Conservation (phyloP, 225 moss, liverwort and hornwort species). For the Thuidium tamariscinum region DNA sequence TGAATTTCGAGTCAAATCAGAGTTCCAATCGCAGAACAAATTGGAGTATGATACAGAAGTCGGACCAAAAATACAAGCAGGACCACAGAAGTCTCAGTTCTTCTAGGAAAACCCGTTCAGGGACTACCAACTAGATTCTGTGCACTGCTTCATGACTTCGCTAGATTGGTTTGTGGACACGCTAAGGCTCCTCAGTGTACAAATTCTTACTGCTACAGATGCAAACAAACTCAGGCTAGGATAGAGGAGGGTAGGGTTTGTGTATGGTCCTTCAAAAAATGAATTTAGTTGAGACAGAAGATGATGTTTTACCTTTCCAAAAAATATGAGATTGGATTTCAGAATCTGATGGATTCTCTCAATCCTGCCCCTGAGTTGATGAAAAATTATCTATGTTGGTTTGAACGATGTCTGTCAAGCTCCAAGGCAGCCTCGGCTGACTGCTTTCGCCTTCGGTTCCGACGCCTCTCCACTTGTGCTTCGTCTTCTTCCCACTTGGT, state of each 20-base stretch:
- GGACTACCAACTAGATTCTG: background rate
- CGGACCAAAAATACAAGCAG: conserved; percentile 11
- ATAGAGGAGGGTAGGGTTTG: background rate
- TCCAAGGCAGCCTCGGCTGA: conserved; percentile 60
- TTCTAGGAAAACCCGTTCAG: background rate
- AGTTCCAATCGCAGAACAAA: conserved; percentile 8
- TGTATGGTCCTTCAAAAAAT: background rate
- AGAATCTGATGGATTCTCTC: background rate
- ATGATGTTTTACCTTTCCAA: background rate
- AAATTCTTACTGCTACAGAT: background rate
- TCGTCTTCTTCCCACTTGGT: conserved; percentile 64
- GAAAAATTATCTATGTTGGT: conserved; percentile 25
- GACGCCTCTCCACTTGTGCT: conserved; percentile 63
- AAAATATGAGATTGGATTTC: background rate
- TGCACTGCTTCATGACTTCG: background rate
- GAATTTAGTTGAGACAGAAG: background rate
- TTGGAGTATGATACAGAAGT: conserved; percentile 25
- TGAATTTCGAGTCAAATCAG: background rate
- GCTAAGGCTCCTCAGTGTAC: background rate
- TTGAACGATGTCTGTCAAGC: conserved; percentile 46
- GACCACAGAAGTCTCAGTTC: background rate
- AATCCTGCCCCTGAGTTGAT: conserved; percentile 1
- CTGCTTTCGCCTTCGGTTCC: conserved; percentile 61
- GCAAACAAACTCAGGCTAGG: background rate
- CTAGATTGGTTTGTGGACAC: background rate